Evolutionary conservation across 2,329 filamentous ascomycete species (phyloP).

Genomic region (Alternaria infectoria): DNA sequence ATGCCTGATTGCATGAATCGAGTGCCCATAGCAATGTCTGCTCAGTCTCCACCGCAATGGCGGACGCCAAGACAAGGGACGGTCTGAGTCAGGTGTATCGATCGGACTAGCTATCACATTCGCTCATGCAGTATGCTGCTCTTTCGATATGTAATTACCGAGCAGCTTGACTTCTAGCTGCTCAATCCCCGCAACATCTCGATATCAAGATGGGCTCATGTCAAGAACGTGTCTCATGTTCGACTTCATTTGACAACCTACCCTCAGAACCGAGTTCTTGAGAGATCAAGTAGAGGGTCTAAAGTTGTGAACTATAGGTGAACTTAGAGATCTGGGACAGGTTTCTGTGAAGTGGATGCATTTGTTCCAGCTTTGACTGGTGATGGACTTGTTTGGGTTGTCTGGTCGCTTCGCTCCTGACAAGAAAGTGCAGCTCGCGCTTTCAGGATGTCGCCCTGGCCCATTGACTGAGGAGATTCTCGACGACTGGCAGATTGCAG

Average conservation of each 20-base stretch:
- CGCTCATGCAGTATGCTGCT: neutral
- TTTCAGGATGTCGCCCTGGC: neutral
- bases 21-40: neutral
- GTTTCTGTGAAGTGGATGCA: neutral
- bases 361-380: neutral
- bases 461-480: neutral
- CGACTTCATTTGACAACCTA: neutral
- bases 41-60: neutral
- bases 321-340: neutral
- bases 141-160: neutral
- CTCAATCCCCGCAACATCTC: neutral
- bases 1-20: neutral
- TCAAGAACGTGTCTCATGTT: neutral
- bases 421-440: neutral
- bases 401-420: neutral
- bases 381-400: neutral
- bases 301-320: neutral
- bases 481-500: neutral
- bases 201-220: neutral
- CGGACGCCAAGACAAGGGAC: neutral
- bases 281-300: neutral
- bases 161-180: neutral
- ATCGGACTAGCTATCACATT: neutral
- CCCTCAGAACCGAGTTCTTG: neutral
- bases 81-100: neutral